These are phyloP conservation scores for Bondarzewia mesenterica DNA, from an alignment of 1,284 basidiomycete species.

Conservation along the genomic window DNA sequence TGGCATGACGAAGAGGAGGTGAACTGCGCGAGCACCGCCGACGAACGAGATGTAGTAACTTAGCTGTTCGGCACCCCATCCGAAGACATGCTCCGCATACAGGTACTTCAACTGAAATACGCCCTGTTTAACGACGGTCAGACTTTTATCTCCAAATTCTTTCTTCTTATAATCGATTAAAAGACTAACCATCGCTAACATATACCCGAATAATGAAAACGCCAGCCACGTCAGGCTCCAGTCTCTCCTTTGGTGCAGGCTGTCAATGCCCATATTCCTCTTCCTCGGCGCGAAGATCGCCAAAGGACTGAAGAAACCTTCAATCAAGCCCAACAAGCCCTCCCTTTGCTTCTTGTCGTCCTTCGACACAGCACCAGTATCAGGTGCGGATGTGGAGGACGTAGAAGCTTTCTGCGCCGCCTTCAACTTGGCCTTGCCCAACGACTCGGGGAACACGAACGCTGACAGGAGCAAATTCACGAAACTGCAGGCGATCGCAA, in stretches of 20 bases:
- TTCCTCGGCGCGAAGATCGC: slow-evolving; percentile 45
- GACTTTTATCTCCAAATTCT: too few relatives aligned
- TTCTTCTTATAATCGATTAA: too few relatives aligned
- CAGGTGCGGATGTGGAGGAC: background rate
- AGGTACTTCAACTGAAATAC: slow-evolving; percentile 54
- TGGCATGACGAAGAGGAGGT: slow-evolving; percentile 50
- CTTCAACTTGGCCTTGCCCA: slow-evolving; percentile 31
- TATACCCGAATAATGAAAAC: slow-evolving; percentile 32
- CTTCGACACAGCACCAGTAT: background rate
- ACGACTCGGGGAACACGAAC: slow-evolving; percentile 60
- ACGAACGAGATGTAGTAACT: slow-evolving; percentile 58
- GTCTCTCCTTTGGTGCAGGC: slow-evolving; percentile 31
- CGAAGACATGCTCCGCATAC: slow-evolving; percentile 47
- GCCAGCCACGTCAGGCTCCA: slow-evolving; percentile 53
- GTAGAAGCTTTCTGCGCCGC: slow-evolving; percentile 6
- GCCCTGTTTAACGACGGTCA: slow-evolving; percentile 28
- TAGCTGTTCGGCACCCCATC: slow-evolving; percentile 45
- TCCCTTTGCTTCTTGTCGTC: slow-evolving; percentile 11
- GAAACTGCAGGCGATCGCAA: slow-evolving; percentile 38
- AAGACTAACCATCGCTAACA: slow-evolving; percentile 37
- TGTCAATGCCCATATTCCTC: slow-evolving; percentile 19
- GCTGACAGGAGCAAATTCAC: slow-evolving; percentile 43
- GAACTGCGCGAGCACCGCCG: slow-evolving; percentile 39
- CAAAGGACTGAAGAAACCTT: slow-evolving; percentile 39
- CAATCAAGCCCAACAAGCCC: slow-evolving; percentile 18